These are phyloP conservation scores for Gynandropsis gynandra DNA, from an alignment of 345 rosid genomes.

Conservation along the genomic window DNA sequence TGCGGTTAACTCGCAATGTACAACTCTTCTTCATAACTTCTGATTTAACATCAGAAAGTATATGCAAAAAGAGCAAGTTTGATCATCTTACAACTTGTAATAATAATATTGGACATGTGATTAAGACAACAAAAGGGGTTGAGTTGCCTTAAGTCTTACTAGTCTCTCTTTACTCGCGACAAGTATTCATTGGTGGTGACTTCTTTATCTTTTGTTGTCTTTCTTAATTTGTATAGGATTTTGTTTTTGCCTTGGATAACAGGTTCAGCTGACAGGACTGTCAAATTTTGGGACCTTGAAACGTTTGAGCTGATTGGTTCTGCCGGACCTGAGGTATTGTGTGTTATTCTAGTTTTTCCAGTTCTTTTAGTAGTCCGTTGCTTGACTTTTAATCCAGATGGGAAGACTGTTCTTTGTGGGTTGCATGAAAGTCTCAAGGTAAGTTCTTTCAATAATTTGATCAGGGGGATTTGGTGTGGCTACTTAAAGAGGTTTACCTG, in stretches of 20 bases:
- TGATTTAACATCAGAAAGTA: slow-evolving; percentile 2
- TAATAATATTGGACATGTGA: slow-evolving; percentile 2
- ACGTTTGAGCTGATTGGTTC: slow-evolving; percentile 95
- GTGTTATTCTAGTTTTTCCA: slow-evolving; percentile 7
- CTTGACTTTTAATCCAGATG: slow-evolving; percentile 91
- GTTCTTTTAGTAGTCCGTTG: slow-evolving; percentile 48
- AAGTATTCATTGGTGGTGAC: not conserved
- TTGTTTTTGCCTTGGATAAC: slow-evolving; percentile 15
- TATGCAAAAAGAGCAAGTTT: slow-evolving; percentile 2
- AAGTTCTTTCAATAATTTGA: slow-evolving; percentile 18
- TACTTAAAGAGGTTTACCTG: not conserved
- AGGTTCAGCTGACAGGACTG: slow-evolving; percentile 98
- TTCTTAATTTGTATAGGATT: not conserved
- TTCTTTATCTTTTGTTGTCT: slow-evolving; percentile 1
- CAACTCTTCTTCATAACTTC: not conserved
- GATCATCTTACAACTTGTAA: not conserved
- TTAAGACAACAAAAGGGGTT: too few species aligned
- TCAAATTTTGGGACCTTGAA: slow-evolving; percentile 98
- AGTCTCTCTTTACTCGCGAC: not conserved
- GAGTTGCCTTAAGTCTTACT: not conserved
- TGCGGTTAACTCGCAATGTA: not conserved
- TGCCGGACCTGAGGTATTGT: slow-evolving; percentile 84
- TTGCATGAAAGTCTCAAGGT: slow-evolving; percentile 91
- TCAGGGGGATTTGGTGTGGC: not conserved
- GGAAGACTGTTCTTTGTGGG: slow-evolving; percentile 89